Evolutionary conservation across 495 filamentous ascomycete genomes (phyloP), one percentile per base, ranked within the genome.

Genomic region (Daldinia childiae): DNA sequence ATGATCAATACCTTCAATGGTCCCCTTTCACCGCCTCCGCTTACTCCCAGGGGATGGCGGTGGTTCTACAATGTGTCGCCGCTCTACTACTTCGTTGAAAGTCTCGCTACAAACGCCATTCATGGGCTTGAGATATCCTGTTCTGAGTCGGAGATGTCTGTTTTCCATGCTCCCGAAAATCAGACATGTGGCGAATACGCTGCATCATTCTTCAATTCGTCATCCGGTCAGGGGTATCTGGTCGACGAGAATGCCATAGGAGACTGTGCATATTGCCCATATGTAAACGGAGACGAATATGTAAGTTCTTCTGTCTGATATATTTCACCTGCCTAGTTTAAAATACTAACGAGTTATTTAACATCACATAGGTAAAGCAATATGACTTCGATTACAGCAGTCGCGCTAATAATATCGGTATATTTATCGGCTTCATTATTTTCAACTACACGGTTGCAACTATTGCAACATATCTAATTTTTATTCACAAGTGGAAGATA

Each of bases 1-100:
- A 82, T 81, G 29, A 62, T 88, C 58, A 79, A 87, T 69, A 82
- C 81, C 36, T 89, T 88, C 77, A 84, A 82, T 58, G 87, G 87
- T 30, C 82, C 88, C 12, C 77, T 89, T 0, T 85, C 85, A 0
- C 87, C 87, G 0, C 86, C 86, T 59, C 58, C 68, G 15, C 77
- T 82, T 48, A 85, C 89, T 65, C 80, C 81, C 34, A 76, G 76
- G 4, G 89, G 89, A 77, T 90, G 87, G 87, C 76, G 85, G 0
- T 89, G 88, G 78, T 89, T 85, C 85, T 92, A 93, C 79, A 87
- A 89, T 24, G 81, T 91, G 27, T 91, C 89, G 0, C 91, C 91
- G 6, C 87, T 93, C 57, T 91, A 86, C 0, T 93, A 93, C 71
- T 79, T 91, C 1, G 84, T 91, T 7, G 82, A 81, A 27, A 86